Evolutionary conservation across 2,329 filamentous ascomycete species (phyloP), one percentile per base, ranked within the genome.

Genomic region (Endoconidiophora laricicola): DNA sequence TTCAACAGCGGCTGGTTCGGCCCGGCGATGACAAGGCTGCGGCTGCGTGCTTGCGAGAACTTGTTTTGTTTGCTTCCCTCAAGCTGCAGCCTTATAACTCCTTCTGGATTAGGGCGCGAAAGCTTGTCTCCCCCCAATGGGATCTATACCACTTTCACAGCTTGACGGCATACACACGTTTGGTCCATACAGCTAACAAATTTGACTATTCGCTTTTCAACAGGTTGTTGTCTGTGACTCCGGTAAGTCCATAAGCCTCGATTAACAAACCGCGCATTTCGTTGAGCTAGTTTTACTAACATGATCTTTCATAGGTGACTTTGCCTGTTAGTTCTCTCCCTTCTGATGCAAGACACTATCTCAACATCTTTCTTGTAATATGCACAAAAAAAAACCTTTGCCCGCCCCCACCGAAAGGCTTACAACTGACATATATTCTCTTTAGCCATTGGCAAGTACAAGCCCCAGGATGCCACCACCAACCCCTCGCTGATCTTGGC

Each of bases 391-490:
- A 33, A 33, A 7, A 10, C 37, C 48, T 44, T 20, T 33, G 14
- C n/a, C n/a, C 43, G 14, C n/a, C n/a, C 43, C 39, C 14, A 39
- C 33, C 10, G 9, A 16, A 41, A 20, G 45, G 42, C 40, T 48
- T 44, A 53, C 41, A 7, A 49, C 54, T 54, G 44, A 57, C 54
- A 18, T 49, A 63, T 23, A 33, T 38, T 2, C 14, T 68, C 69
- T 58, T 66, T 71, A 79, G 88, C 88, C 69, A 98, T 98, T 68
- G 88, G 76, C 75, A 95, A 96, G 76, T 98, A 98, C 81, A 94
- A 94, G 81, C 91, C 91, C 58, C 88, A 98, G 77, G 91, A 98
- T 85, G 91, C 91, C 64, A 98, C 91, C 68, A 98, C 91, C 74
- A 98, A 98, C 81, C 91, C 91, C 54, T 96, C 91, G 56, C 78